These are phyloP conservation scores for Coccomyxa sp. DNA, from an alignment of 139 green algal species.

Conservation along the genomic window DNA sequence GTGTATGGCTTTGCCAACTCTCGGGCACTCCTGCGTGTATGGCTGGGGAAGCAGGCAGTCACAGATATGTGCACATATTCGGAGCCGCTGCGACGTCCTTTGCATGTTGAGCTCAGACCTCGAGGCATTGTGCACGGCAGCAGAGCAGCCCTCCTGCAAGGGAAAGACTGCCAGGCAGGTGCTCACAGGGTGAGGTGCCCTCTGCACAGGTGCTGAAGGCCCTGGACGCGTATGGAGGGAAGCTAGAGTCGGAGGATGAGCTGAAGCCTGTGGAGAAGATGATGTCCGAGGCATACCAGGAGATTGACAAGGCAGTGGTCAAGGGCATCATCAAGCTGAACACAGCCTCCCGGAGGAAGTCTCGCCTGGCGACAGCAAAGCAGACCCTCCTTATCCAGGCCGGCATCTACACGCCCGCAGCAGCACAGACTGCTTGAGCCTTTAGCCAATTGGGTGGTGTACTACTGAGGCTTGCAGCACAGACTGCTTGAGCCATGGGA, in stretches of 20 bases:
- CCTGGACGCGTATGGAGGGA: constrained; percentile 21
- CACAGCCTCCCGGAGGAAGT: constrained; percentile 81
- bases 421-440: not conserved
- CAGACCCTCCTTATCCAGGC: constrained; percentile 46
- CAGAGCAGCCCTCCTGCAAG: no score
- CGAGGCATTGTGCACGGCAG: no score
- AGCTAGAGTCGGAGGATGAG: constrained; percentile 31
- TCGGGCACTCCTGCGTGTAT: no score
- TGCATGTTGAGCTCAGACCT: no score
- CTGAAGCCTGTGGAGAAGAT: constrained; percentile 61
- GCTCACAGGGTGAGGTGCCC: no score
- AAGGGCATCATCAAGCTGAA: constrained; percentile 85
- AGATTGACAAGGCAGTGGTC: constrained; percentile 75
- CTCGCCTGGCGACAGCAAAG: constrained; percentile 62
- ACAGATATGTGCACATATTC: no score
- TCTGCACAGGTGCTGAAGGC: constrained; percentile 55
- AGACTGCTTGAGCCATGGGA: constrained; percentile 14
- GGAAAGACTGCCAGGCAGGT: no score
- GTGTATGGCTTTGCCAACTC: no score
- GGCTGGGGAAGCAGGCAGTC: no score
- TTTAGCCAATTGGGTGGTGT: not conserved
- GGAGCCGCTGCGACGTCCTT: no score
- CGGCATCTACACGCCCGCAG: constrained; percentile 62
- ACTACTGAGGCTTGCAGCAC: not conserved
- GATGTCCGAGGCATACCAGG: constrained; percentile 74